phyloP scores from a whole-genome alignment of 2,329 filamentous ascomycete species.

The Fusarium irregulare region DNA sequence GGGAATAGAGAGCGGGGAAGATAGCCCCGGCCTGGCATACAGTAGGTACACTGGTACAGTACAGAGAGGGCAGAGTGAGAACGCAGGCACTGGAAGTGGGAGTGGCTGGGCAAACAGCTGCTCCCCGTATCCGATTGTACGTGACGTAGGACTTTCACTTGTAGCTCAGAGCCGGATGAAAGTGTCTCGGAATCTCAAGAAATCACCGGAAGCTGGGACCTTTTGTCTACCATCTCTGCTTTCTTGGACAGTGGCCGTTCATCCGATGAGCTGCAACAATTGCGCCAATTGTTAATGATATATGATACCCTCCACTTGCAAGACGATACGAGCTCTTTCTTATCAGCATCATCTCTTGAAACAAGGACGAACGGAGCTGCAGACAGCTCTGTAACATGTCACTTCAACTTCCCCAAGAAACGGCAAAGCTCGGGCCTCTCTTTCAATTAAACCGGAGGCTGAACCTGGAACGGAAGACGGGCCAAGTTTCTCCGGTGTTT shows the following conservation, averaged over 20 bases:
- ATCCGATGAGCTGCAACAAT: neutral
- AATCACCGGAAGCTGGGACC: neutral
- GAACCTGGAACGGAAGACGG: conserved; percentile 20
- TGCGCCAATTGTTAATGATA: neutral
- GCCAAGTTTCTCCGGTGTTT: conserved; percentile 30
- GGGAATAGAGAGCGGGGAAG: conserved; percentile 6
- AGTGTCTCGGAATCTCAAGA: conserved; percentile 22
- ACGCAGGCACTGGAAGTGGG: conserved; percentile 13
- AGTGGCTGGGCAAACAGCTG: conserved; percentile 35
- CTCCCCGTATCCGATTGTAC: conserved; percentile 9
- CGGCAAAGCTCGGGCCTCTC: conserved; percentile 26
- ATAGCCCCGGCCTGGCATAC: neutral
- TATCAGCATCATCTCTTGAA: conserved; percentile 8
- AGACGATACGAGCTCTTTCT: conserved; percentile 11
- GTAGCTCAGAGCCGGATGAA: neutral
- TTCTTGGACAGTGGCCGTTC: neutral
- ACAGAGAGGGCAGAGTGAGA: conserved; percentile 4
- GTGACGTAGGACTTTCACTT: conserved; percentile 36
- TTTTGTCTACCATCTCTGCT: conserved; percentile 12
- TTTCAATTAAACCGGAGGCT: neutral
- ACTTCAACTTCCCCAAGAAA: conserved; percentile 21
- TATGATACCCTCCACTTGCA: neutral
- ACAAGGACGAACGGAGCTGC: conserved; percentile 35
- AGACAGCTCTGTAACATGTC: conserved; percentile 33
- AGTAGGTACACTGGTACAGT: neutral